phyloP scores from a whole-genome alignment of 352 stramenopile species.

The Pythium periplocum region DNA sequence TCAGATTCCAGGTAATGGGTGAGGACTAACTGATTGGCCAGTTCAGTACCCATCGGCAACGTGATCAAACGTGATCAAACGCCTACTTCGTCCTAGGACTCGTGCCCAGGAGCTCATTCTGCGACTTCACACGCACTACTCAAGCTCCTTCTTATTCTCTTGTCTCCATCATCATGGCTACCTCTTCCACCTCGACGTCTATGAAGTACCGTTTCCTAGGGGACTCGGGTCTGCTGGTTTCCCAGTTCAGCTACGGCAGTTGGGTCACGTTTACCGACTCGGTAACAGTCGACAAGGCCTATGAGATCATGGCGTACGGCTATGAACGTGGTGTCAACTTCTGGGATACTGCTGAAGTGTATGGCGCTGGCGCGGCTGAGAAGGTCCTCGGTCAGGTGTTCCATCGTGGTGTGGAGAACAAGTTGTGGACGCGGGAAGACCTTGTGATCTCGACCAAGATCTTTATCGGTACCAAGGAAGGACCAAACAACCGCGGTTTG shows the following conservation, averaged over 20 bases:
- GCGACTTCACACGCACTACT: no score
- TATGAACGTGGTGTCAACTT: slow-evolving; percentile 30
- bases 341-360: slow-evolving; percentile 26
- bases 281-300: slow-evolving; percentile 7
- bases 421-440: slow-evolving; percentile 17
- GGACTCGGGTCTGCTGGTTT: slow-evolving; percentile 34
- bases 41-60: no score
- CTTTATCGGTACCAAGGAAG: slow-evolving; percentile 8
- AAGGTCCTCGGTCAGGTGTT: slow-evolving; percentile 21
- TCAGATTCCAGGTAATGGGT: no score
- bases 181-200: no score
- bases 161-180: neutral
- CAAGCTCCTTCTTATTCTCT: neutral
- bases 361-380: slow-evolving; percentile 15
- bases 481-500: no score
- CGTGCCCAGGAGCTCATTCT: no score
- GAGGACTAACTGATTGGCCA: no score
- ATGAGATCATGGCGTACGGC: slow-evolving; percentile 14
- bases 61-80: no score
- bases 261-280: neutral
- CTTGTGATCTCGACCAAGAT: slow-evolving; percentile 34
- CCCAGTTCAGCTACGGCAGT: slow-evolving; percentile 24
- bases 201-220: slow-evolving; percentile 16
- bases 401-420: slow-evolving; percentile 11
- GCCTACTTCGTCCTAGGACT: no score